A percentile compares a stretch with the other conserved stretches of the same genome.
Evolutionary conservation across 2,329 filamentous ascomycete genomes (phyloP).

Genomic region (Scedosporium boydii): DNA sequence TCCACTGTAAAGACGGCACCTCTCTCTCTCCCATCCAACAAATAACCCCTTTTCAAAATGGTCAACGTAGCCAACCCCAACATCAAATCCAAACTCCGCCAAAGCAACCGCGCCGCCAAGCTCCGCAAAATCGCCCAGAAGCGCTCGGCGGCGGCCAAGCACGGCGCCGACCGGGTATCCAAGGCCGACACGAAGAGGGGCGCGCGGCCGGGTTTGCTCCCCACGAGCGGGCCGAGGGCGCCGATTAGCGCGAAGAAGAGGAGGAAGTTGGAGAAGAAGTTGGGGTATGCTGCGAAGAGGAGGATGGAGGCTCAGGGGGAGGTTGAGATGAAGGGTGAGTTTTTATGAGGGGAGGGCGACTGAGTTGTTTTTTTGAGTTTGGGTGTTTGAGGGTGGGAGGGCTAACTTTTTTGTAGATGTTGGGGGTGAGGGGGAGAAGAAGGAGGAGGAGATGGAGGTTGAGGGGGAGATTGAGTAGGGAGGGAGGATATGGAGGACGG

Average conservation of each 20-base stretch:
- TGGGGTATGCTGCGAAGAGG: slow-evolving; percentile 41
- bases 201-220: slow-evolving; percentile 41
- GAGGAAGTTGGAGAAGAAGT: slow-evolving; percentile 45
- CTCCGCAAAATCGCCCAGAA: slow-evolving; percentile 34
- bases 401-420: slow-evolving; percentile 14
- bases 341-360: not conserved
- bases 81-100: slow-evolving; percentile 43
- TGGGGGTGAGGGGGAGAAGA: slow-evolving; percentile 16
- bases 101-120: slow-evolving; percentile 34
- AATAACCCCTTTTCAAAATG: slow-evolving; percentile 24
- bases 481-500: not conserved
- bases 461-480: slow-evolving; percentile 18
- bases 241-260: slow-evolving; percentile 45
- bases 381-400: not conserved
- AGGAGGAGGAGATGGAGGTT: slow-evolving; percentile 9
- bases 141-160: slow-evolving; percentile 24
- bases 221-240: slow-evolving; percentile 43
- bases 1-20: not conserved
- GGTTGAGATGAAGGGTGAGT: slow-evolving; percentile 36
- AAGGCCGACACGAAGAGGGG: slow-evolving; percentile 37
- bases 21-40: not conserved
- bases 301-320: slow-evolving; percentile 41
- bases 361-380: not conserved
- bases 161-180: slow-evolving; percentile 23
- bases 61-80: slow-evolving; percentile 51